Base-by-base conservation (phyloP, 2,329 filamentous ascomycete species). In the Hypoxylon sp. region DNA sequence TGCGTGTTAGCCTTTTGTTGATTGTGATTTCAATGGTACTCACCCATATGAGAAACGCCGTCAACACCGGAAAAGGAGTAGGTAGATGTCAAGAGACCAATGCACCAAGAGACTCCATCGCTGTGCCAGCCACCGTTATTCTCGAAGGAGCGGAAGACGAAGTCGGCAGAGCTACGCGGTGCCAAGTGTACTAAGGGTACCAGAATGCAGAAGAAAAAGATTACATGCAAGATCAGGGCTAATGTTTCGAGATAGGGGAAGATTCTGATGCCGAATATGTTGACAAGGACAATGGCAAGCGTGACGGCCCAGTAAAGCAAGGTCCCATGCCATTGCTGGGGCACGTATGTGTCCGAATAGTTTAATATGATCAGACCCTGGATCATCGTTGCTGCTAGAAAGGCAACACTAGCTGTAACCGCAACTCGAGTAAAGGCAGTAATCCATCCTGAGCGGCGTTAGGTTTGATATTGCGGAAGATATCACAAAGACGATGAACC, bases 301-400 rank as follows among this genome's bases (percentile, higher is more conserved):
- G 84, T 79, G 37, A 86, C 80, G 8, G 80, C 83, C 74, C 84
- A 86, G 24, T 84, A 80, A 0, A 87, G 71, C 3, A 88, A 75
- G 0, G 84, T 85, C 4, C 81, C 83, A 42, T 86, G 84, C 83
- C 83, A 87, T 24, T 77, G 68, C 59, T 83, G 46, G 0, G 79
- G 76, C 0, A 72, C 67, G 60, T 86, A 86, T 1, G 60, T 64
- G 6, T 66, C 68, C 0, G 80, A 78, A 52, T 82, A 74, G 65
- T 82, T 80, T 47, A 84, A 75, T 21, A 79, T 76, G 11, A 83
- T 68, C 15, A 85, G 71, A 2, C 81, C 82, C 69, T 85, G 82
- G 48, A 87, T 82, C 76, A 86, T 82, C 32, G 81, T 83, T 2
- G 81, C 84, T 0, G 79, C 80, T 13, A 87, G 74, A 31, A 83